Evolutionary conservation across 495 filamentous ascomycete species (phyloP), one percentile per base, ranked within the genome.

Genomic region (Aspergillus taichungensis): DNA sequence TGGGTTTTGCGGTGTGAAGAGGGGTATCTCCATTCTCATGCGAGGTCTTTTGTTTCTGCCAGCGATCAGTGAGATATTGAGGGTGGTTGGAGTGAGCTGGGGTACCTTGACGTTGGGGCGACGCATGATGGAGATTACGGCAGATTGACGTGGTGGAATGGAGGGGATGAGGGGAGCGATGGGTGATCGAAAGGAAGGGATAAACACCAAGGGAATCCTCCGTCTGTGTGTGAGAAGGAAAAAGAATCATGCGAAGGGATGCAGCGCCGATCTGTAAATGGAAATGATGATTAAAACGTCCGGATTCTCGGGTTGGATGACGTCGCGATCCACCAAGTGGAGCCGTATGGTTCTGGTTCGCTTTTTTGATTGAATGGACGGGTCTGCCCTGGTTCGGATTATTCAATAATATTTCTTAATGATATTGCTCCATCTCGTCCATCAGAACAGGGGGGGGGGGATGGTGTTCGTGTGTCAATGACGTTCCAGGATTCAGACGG

Each of bases 1-100:
- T 74, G 30, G 77, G 78, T 47, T 77, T 82, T 5, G 72, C 69
- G 6, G 75, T 82, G 47, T 35, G 43, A 10, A 46, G 14, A n/a
- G 35, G 30, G 9, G 24, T 8, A n/a, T 45, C 31, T 31, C 9
- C 9, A 41, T 40, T 29, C 10, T 50, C 47, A 18, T 45, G 47
- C 35, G 28, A 34, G 0, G 41, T 40, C 42, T 50, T 50, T 9
- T 42, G 47, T 27, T 50, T 50, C 47, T 50, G n/a, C 33, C 33
- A 10, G 29, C 3, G 1, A 30, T 35, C n/a, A 34, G 13, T 13
- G 14, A 13, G 5, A 3, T 27, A 27, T 9, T 5, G 12, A 13
- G 38, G 31, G 27, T 34, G 37, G 35, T 12, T 11, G 34, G 33
- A 13, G 8, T 7, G 9, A 27, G 34, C 30, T 27, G 31, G 39